Conservation (phyloP, 2,329 filamentous ascomycete genomes). For the Colletotrichum ledebouriae region DNA sequence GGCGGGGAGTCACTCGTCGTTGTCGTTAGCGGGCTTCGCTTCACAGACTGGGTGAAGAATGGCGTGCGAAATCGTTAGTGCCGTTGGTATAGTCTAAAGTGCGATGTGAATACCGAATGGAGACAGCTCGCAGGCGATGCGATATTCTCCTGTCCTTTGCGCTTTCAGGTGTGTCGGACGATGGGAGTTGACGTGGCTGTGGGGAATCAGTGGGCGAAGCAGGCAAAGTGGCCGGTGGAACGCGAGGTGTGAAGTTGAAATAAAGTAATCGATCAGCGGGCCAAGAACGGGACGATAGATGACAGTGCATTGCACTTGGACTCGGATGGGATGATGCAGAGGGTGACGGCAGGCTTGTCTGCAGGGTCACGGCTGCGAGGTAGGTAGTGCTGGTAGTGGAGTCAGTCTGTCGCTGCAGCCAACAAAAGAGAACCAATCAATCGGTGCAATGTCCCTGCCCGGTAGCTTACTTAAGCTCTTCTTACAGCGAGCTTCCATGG, state of each 20-base stretch:
- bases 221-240: background rate
- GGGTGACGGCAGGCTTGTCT: too few relatives aligned
- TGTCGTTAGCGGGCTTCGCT: background rate
- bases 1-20: background rate
- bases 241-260: conserved; percentile 8
- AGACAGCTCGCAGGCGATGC: background rate
- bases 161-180: background rate
- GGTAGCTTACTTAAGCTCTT: too few relatives aligned
- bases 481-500: too few relatives aligned
- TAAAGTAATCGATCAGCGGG: background rate
- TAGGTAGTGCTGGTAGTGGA: too few relatives aligned
- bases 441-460: too few relatives aligned
- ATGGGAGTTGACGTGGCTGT: background rate
- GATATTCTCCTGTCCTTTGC: background rate
- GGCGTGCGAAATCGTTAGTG: background rate
- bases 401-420: too few relatives aligned
- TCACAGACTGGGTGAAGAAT: background rate
- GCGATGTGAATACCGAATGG: background rate
- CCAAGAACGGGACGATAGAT: background rate
- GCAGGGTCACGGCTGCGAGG: too few relatives aligned
- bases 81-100: background rate
- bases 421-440: too few relatives aligned
- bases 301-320: background rate
- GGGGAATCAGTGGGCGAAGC: too few relatives aligned
- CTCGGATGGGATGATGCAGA: background rate